phyloP scores from a whole-genome alignment of 2,329 filamentous ascomycete species.

The Zymoseptoria brevis region DNA sequence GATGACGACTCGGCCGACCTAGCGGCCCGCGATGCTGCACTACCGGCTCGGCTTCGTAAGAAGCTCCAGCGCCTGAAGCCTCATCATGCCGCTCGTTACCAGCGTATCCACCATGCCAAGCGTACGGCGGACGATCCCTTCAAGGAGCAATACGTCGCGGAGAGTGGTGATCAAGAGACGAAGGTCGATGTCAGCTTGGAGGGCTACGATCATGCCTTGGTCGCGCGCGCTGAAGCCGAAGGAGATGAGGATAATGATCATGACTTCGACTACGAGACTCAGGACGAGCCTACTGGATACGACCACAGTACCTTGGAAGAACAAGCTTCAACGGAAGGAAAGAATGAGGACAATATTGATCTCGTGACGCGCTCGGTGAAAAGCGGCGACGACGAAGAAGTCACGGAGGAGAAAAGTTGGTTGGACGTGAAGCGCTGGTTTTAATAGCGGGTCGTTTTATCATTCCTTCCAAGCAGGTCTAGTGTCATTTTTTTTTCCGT shows the following conservation, averaged over 20 bases:
- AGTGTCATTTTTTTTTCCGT: background rate
- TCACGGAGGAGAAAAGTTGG: background rate
- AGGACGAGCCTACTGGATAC: background rate
- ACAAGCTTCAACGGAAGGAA: background rate
- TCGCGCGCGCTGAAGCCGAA: too few relatives aligned
- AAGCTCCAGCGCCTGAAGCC: background rate
- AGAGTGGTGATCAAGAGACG: too few relatives aligned
- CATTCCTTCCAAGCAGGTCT: background rate
- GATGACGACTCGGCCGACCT: background rate
- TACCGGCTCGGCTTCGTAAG: background rate
- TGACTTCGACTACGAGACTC: background rate
- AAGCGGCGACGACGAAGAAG: background rate
- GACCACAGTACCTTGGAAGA: background rate
- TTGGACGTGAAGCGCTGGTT: background rate
- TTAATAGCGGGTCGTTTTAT: background rate
- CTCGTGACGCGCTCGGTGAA: background rate
- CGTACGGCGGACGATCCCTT: too few relatives aligned
- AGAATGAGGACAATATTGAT: background rate
- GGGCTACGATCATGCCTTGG: too few relatives aligned
- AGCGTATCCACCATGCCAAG: background rate
- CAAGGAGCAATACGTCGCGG: too few relatives aligned
- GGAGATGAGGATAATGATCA: too few relatives aligned
- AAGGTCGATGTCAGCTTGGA: background rate
- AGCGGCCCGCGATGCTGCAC: background rate
- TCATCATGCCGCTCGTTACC: background rate